Percentiles rank a stretch among this genome's conserved stretches.
These are phyloP conservation scores for Endothia cerciana DNA, from an alignment of 2,329 filamentous ascomycete genomes.

Conservation along the genomic window DNA sequence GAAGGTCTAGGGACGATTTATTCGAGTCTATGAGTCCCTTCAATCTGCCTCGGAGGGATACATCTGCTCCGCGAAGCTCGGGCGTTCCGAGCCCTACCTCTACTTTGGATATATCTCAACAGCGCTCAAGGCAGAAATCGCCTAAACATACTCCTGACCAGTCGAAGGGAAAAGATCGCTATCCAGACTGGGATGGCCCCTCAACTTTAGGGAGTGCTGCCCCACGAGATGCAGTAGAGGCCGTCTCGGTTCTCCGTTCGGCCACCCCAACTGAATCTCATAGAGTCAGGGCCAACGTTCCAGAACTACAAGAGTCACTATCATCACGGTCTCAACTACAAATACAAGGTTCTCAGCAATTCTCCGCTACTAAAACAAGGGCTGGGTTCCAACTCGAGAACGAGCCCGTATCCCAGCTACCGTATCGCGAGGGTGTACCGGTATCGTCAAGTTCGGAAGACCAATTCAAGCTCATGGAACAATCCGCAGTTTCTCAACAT, in stretches of 20 bases:
- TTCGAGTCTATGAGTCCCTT: conserved; percentile 28
- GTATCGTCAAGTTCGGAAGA: neutral
- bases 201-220: neutral
- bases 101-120: neutral
- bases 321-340: neutral
- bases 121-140: neutral
- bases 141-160: neutral
- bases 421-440: neutral
- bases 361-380: too few species aligned
- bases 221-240: neutral
- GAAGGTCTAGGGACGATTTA: conserved; percentile 12
- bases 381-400: too few species aligned
- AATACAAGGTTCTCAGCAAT: too few species aligned
- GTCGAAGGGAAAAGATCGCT: neutral
- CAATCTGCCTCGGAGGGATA: conserved; percentile 17
- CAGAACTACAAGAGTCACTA: neutral
- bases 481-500: neutral
- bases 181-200: conserved; percentile 5
- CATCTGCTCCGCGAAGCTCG: neutral
- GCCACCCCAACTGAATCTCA: neutral
- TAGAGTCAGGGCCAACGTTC: neutral
- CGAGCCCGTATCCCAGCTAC: neutral
- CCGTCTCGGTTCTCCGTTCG: neutral
- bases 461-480: neutral
- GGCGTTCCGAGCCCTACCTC: neutral